These are phyloP conservation scores for Albatrellus ellisii DNA, from an alignment of 768 basidiomycete species.

Conservation along the genomic window DNA sequence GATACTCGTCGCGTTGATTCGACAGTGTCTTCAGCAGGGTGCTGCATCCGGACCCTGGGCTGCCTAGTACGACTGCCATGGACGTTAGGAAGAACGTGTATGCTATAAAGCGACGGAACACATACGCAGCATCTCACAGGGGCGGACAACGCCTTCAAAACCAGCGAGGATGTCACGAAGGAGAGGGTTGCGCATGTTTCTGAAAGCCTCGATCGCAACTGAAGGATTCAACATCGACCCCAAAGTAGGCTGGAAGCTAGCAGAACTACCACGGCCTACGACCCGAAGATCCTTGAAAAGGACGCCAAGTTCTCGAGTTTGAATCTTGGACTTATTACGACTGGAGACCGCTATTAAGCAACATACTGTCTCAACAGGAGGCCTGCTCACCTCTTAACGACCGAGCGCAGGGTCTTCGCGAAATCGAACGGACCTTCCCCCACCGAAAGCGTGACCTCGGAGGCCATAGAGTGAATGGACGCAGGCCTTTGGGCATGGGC, in stretches of 20 bases:
- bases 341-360: constrained; percentile 18
- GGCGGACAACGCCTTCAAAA: constrained; percentile 42
- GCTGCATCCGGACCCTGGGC: constrained; percentile 76
- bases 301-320: constrained; percentile 44
- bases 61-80: constrained; percentile 61
- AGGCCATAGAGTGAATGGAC: no score
- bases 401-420: constrained; percentile 17
- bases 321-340: constrained; percentile 34
- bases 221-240: constrained; percentile 48
- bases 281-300: constrained; percentile 46
- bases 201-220: constrained; percentile 29
- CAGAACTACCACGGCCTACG: constrained; percentile 42
- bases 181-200: constrained; percentile 42
- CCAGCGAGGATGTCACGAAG: constrained; percentile 39
- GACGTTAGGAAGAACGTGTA: background rate
- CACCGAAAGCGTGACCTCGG: background rate
- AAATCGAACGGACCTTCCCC: constrained; percentile 17
- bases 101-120: constrained; percentile 10
- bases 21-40: constrained; percentile 75
- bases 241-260: constrained; percentile 43
- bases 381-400: constrained; percentile 16
- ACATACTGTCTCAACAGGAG: background rate
- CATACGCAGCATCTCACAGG: constrained; percentile 62
- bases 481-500: no score
- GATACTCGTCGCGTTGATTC: constrained; percentile 59